Evolutionary conservation across 1,284 basidiomycete species (phyloP).

Genomic region (Trichosporon ovoides): DNA sequence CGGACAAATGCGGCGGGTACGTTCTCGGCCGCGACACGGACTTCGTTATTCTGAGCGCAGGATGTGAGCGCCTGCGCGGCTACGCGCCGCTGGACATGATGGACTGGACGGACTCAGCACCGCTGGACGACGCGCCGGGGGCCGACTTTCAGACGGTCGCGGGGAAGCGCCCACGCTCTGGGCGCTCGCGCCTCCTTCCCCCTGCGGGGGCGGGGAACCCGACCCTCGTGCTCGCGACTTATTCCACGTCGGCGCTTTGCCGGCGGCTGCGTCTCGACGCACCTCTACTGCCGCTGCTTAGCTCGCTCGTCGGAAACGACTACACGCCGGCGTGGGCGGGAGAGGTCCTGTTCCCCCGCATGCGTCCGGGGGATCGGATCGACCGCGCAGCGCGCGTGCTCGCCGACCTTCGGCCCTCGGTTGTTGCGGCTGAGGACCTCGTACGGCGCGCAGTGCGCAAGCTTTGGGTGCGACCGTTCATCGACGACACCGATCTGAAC

Average conservation of each 20-base stretch:
- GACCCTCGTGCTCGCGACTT: conserved; percentile 54
- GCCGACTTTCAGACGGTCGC: conserved; percentile 19
- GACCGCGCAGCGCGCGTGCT: conserved; percentile 45
- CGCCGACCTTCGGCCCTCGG: conserved; percentile 33
- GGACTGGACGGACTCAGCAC: conserved; percentile 56
- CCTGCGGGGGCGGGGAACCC: conserved; percentile 46
- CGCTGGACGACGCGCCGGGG: conserved; percentile 17
- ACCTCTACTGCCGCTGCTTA: conserved; percentile 73
- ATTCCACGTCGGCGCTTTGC: conserved; percentile 62
- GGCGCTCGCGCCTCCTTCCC: conserved; percentile 58
- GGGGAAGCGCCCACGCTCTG: not conserved
- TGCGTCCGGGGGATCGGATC: conserved; percentile 31
- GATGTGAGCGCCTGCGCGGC: conserved; percentile 52
- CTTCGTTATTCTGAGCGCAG: conserved; percentile 68
- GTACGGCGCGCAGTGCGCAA: conserved; percentile 39
- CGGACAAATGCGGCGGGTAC: conserved; percentile 65
- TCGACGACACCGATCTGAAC: conserved; percentile 27
- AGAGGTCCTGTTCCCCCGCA: conserved; percentile 31
- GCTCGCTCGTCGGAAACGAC: conserved; percentile 80
- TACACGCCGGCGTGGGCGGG: conserved; percentile 56
- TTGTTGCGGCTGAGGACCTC: conserved; percentile 25
- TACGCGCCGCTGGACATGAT: conserved; percentile 77
- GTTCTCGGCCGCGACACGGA: conserved; percentile 76
- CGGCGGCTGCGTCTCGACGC: conserved; percentile 62
- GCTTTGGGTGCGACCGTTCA: conserved; percentile 26